phyloP scores from a whole-genome alignment of 2,329 filamentous ascomycete species.

The Pyricularia sp. region DNA sequence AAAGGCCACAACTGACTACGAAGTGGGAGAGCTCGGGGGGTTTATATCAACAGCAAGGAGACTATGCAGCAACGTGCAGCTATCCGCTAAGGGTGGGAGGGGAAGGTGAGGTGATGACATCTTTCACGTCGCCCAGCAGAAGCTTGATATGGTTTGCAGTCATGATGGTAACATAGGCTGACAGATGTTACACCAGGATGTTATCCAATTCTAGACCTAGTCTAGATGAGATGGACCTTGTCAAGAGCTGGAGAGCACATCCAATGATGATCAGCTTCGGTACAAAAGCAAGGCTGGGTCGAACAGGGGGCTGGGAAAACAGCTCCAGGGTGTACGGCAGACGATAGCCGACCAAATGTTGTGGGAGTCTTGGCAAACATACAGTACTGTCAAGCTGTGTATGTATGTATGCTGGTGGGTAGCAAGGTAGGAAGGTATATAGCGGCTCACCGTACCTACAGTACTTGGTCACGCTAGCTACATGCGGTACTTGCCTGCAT shows the following conservation, averaged over 20 bases:
- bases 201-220: background rate
- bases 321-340: background rate
- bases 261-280: background rate
- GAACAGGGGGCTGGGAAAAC: background rate
- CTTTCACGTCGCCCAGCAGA: constrained; percentile 3
- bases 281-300: constrained; percentile 1
- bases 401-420: too few relatives aligned
- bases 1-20: constrained; percentile 5
- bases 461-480: background rate
- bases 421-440: too few relatives aligned
- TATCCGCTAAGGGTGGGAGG: background rate
- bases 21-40: background rate
- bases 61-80: background rate
- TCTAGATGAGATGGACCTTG: background rate
- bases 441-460: background rate
- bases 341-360: background rate
- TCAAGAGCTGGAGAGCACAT: background rate
- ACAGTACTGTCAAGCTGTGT: background rate
- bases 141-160: background rate
- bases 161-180: background rate
- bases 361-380: background rate
- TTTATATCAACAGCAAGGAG: constrained; percentile 3
- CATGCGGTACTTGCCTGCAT: background rate
- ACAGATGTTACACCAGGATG: background rate
- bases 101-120: constrained; percentile 5